Percentiles rank a stretch among this genome's conserved stretches.
phyloP scores from a whole-genome alignment of 192 early-diverging fungal genomes.

The Radiomyces spectabilis region DNA sequence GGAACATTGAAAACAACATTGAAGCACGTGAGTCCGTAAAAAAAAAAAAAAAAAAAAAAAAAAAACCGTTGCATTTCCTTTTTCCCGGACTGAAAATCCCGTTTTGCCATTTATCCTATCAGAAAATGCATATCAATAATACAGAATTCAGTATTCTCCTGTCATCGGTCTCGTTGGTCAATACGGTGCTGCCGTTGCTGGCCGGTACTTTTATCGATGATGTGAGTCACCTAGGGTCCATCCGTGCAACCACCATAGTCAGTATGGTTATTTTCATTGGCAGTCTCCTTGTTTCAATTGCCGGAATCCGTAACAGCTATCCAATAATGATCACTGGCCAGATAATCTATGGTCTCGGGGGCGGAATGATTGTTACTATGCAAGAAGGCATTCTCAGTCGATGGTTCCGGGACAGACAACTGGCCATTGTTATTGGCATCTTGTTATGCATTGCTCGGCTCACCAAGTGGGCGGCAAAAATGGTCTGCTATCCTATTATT shows the following conservation, averaged over 20 bases:
- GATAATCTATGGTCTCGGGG: constrained; percentile 58
- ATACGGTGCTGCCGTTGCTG: constrained; percentile 49
- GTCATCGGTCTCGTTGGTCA: constrained; percentile 51
- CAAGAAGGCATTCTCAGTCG: constrained; percentile 71
- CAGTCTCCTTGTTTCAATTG: constrained; percentile 38
- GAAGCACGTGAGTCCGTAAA: constrained; percentile 12
- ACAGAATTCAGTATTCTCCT: constrained; percentile 57
- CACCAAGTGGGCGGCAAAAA: constrained; percentile 60
- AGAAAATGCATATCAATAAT: constrained; percentile 54
- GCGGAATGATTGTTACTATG: constrained; percentile 62
- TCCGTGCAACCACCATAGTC: constrained; percentile 39
- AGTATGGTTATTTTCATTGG: constrained; percentile 48
- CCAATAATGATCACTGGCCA: constrained; percentile 48
- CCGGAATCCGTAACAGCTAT: constrained; percentile 32
- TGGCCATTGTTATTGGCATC: constrained; percentile 60
- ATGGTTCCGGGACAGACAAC: constrained; percentile 64
- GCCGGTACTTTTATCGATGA: constrained; percentile 51
- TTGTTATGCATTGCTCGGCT: constrained; percentile 61
- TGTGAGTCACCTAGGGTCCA: constrained; percentile 39
- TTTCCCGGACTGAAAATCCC: not conserved
- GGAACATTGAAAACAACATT: constrained; percentile 17
- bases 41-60: no score
- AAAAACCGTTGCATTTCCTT: no score
- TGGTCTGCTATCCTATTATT: constrained; percentile 54
- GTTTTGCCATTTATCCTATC: not conserved